Evolutionary conservation across 1,139 yeast species (phyloP).

Genomic region (Pneumocystis murina): DNA sequence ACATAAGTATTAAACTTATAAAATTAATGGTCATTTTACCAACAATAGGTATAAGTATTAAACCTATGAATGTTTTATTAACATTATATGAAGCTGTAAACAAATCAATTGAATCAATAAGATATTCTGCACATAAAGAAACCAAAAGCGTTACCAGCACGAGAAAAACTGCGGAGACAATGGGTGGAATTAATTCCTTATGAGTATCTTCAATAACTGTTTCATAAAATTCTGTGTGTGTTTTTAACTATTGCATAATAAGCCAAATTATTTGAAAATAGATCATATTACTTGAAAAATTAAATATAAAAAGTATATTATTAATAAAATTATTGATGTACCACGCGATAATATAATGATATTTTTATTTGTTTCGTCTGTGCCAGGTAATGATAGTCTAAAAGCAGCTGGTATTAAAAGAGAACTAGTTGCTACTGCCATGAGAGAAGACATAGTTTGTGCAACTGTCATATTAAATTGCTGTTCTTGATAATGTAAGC

Average conservation of each 20-base stretch:
- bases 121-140: slow-evolving; percentile 80
- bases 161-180: slow-evolving; percentile 26
- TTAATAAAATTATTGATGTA: slow-evolving; percentile 60
- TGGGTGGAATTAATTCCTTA: slow-evolving; percentile 18
- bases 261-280: not conserved
- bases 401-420: slow-evolving; percentile 90
- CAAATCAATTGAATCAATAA: slow-evolving; percentile 83
- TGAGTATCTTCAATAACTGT: slow-evolving; percentile 24
- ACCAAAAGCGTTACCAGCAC: slow-evolving; percentile 61
- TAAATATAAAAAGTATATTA: slow-evolving; percentile 66
- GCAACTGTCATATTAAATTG: slow-evolving; percentile 91
- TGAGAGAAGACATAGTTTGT: slow-evolving; percentile 86
- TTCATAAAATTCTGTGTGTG: slow-evolving; percentile 57
- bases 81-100: slow-evolving; percentile 72
- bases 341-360: slow-evolving; percentile 74
- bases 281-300: slow-evolving; percentile 36
- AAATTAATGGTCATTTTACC: not conserved
- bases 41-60: slow-evolving; percentile 84
- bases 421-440: slow-evolving; percentile 83
- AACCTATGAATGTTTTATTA: slow-evolving; percentile 87
- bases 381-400: slow-evolving; percentile 51
- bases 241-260: slow-evolving; percentile 38
- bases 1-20: not conserved
- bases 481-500: slow-evolving; percentile 72
- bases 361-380: slow-evolving; percentile 27